phyloP scores from a whole-genome alignment of 2,329 filamentous ascomycete genomes.

The Claviceps purpurea region DNA sequence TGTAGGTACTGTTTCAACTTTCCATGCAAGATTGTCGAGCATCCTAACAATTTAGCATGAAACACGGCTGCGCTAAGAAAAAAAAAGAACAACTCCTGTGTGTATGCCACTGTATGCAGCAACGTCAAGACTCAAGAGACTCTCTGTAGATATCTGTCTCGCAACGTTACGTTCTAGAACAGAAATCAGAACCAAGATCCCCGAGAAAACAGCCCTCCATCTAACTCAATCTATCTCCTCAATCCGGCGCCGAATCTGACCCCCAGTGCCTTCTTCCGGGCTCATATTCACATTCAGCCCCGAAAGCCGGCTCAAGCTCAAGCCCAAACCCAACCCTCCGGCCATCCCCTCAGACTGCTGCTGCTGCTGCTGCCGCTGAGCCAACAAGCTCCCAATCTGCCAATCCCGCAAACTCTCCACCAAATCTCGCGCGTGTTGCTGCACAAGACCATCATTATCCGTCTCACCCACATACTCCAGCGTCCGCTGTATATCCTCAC shows the following conservation, averaged over 20 bases:
- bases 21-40: too few species aligned
- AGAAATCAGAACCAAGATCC: too few species aligned
- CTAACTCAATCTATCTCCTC: slow-evolving; percentile 45
- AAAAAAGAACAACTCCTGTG: too few species aligned
- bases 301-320: slow-evolving; percentile 15
- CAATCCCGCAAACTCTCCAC: slow-evolving; percentile 52
- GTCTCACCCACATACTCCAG: slow-evolving; percentile 50
- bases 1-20: too few species aligned
- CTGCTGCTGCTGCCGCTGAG: slow-evolving; percentile 9
- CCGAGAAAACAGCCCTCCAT: too few species aligned
- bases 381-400: slow-evolving; percentile 39
- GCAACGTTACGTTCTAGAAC: too few species aligned
- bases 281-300: slow-evolving; percentile 27
- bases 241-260: slow-evolving; percentile 29
- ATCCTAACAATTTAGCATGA: too few species aligned
- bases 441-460: slow-evolving; percentile 56
- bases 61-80: too few species aligned
- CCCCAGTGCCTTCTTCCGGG: slow-evolving; percentile 13
- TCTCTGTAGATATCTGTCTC: too few species aligned
- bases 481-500: slow-evolving; percentile 47
- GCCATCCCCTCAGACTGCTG: slow-evolving; percentile 9
- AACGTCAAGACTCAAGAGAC: too few species aligned
- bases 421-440: slow-evolving; percentile 53
- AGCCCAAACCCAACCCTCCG: slow-evolving; percentile 10
- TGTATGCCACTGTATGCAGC: too few species aligned